These are phyloP conservation scores for Vachellia collinsii DNA, from an alignment of 306 rosid genomes.

Conservation along the genomic window DNA sequence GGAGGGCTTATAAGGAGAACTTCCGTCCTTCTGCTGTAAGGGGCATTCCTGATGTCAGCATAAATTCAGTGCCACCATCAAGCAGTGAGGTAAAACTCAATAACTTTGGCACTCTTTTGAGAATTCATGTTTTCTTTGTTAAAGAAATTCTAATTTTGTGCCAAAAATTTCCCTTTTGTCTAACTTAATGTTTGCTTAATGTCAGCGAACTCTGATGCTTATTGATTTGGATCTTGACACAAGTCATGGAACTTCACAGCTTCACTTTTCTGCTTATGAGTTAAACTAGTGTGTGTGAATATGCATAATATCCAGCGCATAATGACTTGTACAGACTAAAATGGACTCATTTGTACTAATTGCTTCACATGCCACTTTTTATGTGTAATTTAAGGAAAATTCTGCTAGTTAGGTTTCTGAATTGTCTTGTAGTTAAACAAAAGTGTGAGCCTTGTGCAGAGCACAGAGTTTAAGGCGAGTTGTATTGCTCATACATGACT, in stretches of 20 bases:
- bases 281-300: not conserved
- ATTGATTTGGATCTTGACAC: not conserved
- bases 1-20: conserved; percentile 97
- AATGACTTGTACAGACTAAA: not conserved
- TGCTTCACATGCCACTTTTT: conserved; percentile 8
- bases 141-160: not conserved
- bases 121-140: not conserved
- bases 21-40: conserved; percentile 92
- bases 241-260: not conserved
- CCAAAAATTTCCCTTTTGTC: conserved; percentile 6
- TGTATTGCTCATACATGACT: not conserved
- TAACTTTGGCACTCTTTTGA: not conserved
- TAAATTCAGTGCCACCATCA: conserved; percentile 68
- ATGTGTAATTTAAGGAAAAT: not conserved
- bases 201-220: not conserved
- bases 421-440: not conserved
- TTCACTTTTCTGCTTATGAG: not conserved
- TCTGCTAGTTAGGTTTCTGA: not conserved
- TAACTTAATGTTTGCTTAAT: not conserved
- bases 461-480: not conserved
- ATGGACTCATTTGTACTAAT: not conserved
- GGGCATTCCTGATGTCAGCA: conserved; percentile 93
- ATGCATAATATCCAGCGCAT: not conserved
- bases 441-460: not conserved
- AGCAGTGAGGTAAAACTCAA: conserved; percentile 63